These are phyloP conservation scores for Parasitella parasitica DNA, from an alignment of 371 early-diverging fungal species.

Conservation along the genomic window DNA sequence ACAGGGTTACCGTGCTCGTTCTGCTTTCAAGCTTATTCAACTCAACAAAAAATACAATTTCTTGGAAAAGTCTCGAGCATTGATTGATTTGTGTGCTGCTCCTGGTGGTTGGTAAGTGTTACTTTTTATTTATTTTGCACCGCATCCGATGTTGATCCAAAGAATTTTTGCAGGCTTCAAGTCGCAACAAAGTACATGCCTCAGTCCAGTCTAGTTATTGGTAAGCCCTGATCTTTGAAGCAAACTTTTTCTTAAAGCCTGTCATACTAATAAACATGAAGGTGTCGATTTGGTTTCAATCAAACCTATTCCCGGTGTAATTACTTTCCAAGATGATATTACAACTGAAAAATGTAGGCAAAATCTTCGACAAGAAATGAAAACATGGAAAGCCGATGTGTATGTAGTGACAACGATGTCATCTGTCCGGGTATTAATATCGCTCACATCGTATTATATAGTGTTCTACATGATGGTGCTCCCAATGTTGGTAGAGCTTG, in stretches of 20 bases:
- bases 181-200: conserved; percentile 98
- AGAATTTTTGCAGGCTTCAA: conserved; percentile 67
- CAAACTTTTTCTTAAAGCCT: too few relatives aligned
- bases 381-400: conserved; percentile 99
- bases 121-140: background rate
- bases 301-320: conserved; percentile 96
- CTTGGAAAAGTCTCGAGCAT: conserved; percentile 84
- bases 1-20: conserved; percentile 99
- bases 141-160: conserved; percentile 7
- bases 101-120: conserved; percentile 96
- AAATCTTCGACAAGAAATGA: conserved; percentile 85
- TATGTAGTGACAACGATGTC: conserved; percentile 36
- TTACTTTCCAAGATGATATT: conserved; percentile 98
- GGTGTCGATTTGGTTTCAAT: conserved; percentile 98
- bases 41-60: conserved; percentile 99
- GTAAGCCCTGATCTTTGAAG: conserved; percentile 30
- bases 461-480: conserved; percentile 99
- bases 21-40: conserved; percentile 99
- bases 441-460: conserved; percentile 20
- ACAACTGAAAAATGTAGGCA: conserved; percentile 93
- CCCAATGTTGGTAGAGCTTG: conserved; percentile 99
- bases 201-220: conserved; percentile 86
- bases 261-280: conserved; percentile 8
- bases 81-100: conserved; percentile 99
- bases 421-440: background rate